Base-by-base conservation (phyloP, 345 rosid genomes). In the Pseudoturritis turrita region DNA sequence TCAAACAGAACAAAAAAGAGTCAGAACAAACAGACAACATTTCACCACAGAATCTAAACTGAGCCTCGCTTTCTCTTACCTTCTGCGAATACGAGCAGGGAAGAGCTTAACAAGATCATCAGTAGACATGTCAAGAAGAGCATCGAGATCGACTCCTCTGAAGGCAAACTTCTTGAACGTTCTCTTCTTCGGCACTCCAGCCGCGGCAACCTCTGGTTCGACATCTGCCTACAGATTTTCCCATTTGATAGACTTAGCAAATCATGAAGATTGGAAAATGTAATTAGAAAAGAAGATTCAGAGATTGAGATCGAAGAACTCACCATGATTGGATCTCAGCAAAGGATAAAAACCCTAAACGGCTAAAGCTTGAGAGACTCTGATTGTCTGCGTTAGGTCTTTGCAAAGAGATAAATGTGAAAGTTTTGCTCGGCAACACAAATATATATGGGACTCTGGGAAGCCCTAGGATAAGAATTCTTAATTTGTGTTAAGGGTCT, bases 101-200 rank as follows among this genome's bases (percentile, higher is more conserved):
- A 94, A 91, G 80, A 94, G 95, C 88, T 91, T 86, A 36, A 91
- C 98, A 56, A 94, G 97, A 43, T 94, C 96, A 61, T 94, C 98
- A 4, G 96, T 89, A 50, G 94, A 85, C 97, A 93, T 93, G 69
- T 93, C 98, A 15, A 93, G 86, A 57, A 93, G 89, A 50, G 91
- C 88, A 74, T 90, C 96, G 73, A 90, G 79, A 85, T 90, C 96
- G 0, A 90, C 96, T 26, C 96, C 96, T 76, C 81, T 83, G 85
- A 84, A 89, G 35, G 90, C 83, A 62, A 89, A 90, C 90, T 86
- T 90, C 87, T 88, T 88, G 74, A 90, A 90, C 70, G 96, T 90
- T 62, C 96, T 86, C 90, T 88, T 86, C 88, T 88, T 90, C 0
- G 91, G 94, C 56, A 56, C 79, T 59, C 74, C 91, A 6, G 84